Percentiles rank a stretch among this genome's conserved stretches.
These are phyloP conservation scores for Annulohypoxylon maeteangense DNA, from an alignment of 495 filamentous ascomycete genomes.

Conservation along the genomic window DNA sequence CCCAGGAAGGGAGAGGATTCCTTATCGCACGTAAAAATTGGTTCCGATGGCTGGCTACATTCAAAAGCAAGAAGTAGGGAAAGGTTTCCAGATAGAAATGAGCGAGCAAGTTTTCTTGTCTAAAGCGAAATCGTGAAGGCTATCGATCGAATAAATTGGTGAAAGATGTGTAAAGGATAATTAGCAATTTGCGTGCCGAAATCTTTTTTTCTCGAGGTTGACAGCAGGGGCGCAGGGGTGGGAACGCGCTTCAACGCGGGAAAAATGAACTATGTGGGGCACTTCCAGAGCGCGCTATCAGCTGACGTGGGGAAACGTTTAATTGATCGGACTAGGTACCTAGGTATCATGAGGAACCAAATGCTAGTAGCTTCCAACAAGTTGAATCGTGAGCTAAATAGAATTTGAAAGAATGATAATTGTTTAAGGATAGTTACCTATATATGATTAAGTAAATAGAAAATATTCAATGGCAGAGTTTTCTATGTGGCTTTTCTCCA, in stretches of 20 bases:
- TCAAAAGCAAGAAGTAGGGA: not conserved
- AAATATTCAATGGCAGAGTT: not conserved
- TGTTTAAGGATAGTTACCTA: not conserved
- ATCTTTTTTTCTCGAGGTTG: constrained; percentile 26
- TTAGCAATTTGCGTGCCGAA: not conserved
- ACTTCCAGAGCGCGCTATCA: constrained; percentile 44
- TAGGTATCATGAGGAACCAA: not conserved
- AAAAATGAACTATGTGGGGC: constrained; percentile 26
- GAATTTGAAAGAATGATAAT: not conserved
- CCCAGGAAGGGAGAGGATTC: not conserved
- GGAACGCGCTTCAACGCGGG: constrained; percentile 38
- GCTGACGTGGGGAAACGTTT: constrained; percentile 42
- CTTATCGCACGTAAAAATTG: not conserved
- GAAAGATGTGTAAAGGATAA: not conserved
- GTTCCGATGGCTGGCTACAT: not conserved
- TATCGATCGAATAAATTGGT: not conserved
- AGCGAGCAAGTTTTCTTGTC: not conserved
- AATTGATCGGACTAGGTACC: constrained; percentile 30
- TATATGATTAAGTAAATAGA: not conserved
- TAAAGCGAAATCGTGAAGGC: not conserved
- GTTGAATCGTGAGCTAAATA: not conserved
- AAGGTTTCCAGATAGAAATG: not conserved
- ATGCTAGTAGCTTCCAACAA: not conserved
- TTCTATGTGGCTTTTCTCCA: not conserved
- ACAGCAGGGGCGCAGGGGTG: constrained; percentile 26